Evolutionary conservation across 139 green algal species (phyloP).

Genomic region (Auxenochlorella pyrenoidosa): DNA sequence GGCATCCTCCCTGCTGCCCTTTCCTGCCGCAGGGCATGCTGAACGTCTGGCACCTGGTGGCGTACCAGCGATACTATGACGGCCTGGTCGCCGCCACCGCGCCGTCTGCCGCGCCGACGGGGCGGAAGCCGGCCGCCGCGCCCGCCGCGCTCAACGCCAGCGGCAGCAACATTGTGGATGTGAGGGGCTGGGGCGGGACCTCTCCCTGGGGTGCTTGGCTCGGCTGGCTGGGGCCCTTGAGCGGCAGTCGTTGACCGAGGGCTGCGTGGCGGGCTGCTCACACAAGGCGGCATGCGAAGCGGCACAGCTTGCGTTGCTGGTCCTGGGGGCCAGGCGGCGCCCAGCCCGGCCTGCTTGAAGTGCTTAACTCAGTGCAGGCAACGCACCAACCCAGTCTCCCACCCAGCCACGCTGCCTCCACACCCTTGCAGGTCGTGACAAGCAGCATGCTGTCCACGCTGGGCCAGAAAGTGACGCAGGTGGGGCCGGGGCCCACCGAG

Average conservation of each 20-base stretch:
- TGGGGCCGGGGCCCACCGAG: not conserved
- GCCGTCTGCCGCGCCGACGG: not conserved
- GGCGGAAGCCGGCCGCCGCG: not conserved
- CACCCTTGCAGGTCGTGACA: not conserved
- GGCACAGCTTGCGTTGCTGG: too few species aligned
- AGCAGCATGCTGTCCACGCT: conserved; percentile 32
- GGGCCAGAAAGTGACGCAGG: conserved; percentile 9
- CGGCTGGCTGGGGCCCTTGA: too few species aligned
- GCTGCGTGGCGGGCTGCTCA: too few species aligned
- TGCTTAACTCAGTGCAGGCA: too few species aligned
- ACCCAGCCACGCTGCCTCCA: too few species aligned
- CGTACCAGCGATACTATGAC: conserved; percentile 84
- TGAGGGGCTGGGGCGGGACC: not conserved
- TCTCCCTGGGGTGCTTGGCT: not conserved
- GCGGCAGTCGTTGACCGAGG: too few species aligned
- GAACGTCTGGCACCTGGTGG: conserved; percentile 91
- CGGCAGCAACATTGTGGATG: conserved; percentile 27
- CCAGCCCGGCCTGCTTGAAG: too few species aligned
- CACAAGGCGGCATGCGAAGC: too few species aligned
- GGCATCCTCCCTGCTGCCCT: not conserved
- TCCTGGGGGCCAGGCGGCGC: too few species aligned
- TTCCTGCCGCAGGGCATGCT: conserved; percentile 78
- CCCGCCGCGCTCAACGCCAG: not conserved
- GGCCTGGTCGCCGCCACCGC: conserved; percentile 20
- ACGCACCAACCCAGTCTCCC: too few species aligned